Evolutionary conservation across 2,329 filamentous ascomycete species (phyloP), one percentile per base, ranked within the genome.

Genomic region (Alternaria angustiovoidea): DNA sequence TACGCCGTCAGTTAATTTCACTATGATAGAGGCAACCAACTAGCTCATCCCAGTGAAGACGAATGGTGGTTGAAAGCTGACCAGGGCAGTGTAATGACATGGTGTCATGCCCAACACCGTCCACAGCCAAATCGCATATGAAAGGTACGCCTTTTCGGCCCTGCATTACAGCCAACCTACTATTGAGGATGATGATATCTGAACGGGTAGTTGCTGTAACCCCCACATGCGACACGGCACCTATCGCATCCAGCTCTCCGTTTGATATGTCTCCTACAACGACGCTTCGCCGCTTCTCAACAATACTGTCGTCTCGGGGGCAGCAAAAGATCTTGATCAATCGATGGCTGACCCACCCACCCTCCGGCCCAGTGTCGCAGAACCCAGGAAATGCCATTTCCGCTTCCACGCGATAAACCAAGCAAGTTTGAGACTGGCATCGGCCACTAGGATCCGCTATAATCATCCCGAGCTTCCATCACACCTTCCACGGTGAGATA

Each of bases 331-430:
- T 48, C 48, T 42, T 47, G 46, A 43, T 59, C 43, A 38, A 57
- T 30, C 54, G 34, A 44, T 47, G 49, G 16, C 51, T 51, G 54
- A 39, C 57, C 46, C 49, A 58, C 60, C 46, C 51, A 42, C 26
- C 49, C 47, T 57, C 38, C 54, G 63, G 58, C 64, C 64, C 61
- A 71, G 68, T 61, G 69, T 75, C 65, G 63, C 69, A 76, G 57
- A 59, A 54, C 48, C 59, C 61, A 64, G 20, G 51, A 53, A 59
- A 61, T 51, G 42, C 42, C 59, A 48, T 58, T 65, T 70, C 75
- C 74, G 74, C 69, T 73, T 77, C 75, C 75, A 76, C 75, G 75
- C 75, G 74, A 75, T 65, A 62, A 57, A 61, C 68, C 66, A 75
- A 57, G 66, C 69, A 55, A 26, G 28, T 61, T 64, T 59, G 32